These are phyloP conservation scores for Periconia digitata DNA, from an alignment of 2,329 filamentous ascomycete species.

Conservation along the genomic window DNA sequence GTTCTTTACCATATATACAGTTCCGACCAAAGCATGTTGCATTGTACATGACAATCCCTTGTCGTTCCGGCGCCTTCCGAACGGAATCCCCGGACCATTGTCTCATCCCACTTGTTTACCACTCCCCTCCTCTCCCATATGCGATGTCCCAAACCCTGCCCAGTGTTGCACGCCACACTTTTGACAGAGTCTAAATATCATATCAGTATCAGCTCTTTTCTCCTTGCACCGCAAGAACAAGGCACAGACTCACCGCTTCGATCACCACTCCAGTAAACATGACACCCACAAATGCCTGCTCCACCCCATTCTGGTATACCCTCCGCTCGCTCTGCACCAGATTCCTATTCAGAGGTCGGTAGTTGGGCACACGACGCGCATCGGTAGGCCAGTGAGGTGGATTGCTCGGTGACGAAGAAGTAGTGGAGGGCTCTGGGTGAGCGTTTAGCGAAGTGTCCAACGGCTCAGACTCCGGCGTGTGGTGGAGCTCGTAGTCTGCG, in stretches of 20 bases:
- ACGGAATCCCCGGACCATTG: not conserved
- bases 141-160: slow-evolving; percentile 53
- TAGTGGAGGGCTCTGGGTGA: slow-evolving; percentile 30
- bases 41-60: too few species aligned
- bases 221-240: not conserved
- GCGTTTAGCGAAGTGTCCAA: slow-evolving; percentile 27
- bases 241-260: slow-evolving; percentile 43
- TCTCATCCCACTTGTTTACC: slow-evolving; percentile 24
- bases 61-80: too few species aligned
- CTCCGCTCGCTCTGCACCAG: slow-evolving; percentile 48
- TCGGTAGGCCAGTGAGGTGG: slow-evolving; percentile 50
- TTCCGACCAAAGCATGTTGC: too few species aligned
- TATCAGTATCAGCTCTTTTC: slow-evolving; percentile 1
- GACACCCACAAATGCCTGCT: slow-evolving; percentile 51
- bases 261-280: slow-evolving; percentile 55
- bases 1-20: too few species aligned
- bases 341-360: slow-evolving; percentile 50
- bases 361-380: slow-evolving; percentile 51
- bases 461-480: slow-evolving; percentile 33
- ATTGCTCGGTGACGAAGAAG: slow-evolving; percentile 15
- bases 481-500: slow-evolving; percentile 52
- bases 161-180: slow-evolving; percentile 54
- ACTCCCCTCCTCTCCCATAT: slow-evolving; percentile 59
- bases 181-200: slow-evolving; percentile 40
- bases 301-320: slow-evolving; percentile 47